Conservation (phyloP, 352 stramenopile genomes). For the Phytophthora hibernalis region DNA sequence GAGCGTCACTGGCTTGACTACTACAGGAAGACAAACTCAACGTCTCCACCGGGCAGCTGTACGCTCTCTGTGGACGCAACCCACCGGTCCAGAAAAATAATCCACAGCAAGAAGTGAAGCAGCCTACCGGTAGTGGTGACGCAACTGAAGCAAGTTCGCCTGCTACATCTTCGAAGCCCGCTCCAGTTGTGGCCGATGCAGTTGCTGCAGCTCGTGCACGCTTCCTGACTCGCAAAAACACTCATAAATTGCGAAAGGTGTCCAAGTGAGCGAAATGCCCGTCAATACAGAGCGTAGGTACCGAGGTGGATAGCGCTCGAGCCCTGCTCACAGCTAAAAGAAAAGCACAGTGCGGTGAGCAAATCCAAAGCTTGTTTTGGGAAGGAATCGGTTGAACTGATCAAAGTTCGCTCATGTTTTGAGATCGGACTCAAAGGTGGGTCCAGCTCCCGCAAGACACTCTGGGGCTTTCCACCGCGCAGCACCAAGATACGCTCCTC, state of each 20-base stretch:
- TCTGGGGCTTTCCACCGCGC: too few relatives aligned
- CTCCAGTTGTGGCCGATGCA: conserved; percentile 33
- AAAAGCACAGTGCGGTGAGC: too few relatives aligned
- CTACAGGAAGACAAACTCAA: conserved; percentile 44
- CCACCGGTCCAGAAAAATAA: conserved; percentile 12
- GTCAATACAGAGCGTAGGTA: too few relatives aligned
- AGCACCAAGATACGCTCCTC: not conserved
- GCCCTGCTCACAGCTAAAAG: too few relatives aligned
- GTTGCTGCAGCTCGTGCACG: conserved; percentile 51
- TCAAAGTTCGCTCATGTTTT: too few relatives aligned
- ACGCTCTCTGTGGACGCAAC: conserved; percentile 55
- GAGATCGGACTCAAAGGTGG: too few relatives aligned
- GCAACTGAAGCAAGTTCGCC: conserved; percentile 1
- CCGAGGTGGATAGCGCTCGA: too few relatives aligned
- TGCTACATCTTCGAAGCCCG: conserved; percentile 5
- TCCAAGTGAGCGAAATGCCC: too few relatives aligned
- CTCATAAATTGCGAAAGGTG: conserved; percentile 3
- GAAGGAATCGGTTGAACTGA: too few relatives aligned
- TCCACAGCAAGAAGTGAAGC: conserved; percentile 1
- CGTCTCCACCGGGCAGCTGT: conserved; percentile 45
- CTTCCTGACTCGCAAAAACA: conserved; percentile 53
- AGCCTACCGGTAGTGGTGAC: not conserved
- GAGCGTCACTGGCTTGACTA: conserved; percentile 60
- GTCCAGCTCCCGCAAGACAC: too few relatives aligned
- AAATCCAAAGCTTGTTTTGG: too few relatives aligned